A percentile compares a stretch with the other conserved stretches of the same genome.
These are phyloP conservation scores for Colletotrichum acutatum DNA, from an alignment of 2,329 filamentous ascomycete genomes.

Conservation along the genomic window DNA sequence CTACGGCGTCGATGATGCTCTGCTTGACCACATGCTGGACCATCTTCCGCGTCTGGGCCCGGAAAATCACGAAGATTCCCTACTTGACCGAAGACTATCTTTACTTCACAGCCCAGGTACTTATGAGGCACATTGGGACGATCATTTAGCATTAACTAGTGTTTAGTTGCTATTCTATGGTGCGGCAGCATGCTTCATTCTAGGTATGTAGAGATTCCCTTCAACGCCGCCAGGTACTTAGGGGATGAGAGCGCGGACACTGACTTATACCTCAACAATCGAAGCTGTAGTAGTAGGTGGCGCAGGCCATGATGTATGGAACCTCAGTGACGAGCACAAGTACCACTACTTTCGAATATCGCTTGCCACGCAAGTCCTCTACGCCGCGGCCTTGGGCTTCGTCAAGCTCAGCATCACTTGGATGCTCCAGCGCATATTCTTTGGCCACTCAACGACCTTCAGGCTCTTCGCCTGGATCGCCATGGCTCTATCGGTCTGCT, in stretches of 20 bases:
- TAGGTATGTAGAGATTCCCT: neutral
- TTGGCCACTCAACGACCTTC: neutral
- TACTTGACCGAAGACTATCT: neutral
- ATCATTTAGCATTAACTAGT: neutral
- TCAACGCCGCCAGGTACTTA: no score
- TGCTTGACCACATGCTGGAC: neutral
- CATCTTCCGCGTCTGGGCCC: neutral
- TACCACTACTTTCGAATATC: neutral
- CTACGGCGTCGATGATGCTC: neutral
- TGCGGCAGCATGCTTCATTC: neutral
- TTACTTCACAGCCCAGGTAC: constrained; percentile 2
- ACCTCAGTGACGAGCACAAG: neutral
- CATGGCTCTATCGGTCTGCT: neutral
- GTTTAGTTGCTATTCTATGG: neutral
- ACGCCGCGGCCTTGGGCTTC: constrained; percentile 2
- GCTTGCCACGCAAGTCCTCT: constrained; percentile 6
- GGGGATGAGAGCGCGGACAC: neutral
- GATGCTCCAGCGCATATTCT: constrained; percentile 10
- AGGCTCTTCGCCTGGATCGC: neutral
- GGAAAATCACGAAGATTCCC: neutral
- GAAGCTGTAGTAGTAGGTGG: neutral
- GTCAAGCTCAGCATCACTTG: constrained; percentile 21
- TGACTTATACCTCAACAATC: neutral
- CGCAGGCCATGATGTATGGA: constrained; percentile 1
- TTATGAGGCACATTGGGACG: neutral